These are phyloP conservation scores for Ceratocystis harringtonii DNA, from an alignment of 2,329 filamentous ascomycete species.

Conservation along the genomic window DNA sequence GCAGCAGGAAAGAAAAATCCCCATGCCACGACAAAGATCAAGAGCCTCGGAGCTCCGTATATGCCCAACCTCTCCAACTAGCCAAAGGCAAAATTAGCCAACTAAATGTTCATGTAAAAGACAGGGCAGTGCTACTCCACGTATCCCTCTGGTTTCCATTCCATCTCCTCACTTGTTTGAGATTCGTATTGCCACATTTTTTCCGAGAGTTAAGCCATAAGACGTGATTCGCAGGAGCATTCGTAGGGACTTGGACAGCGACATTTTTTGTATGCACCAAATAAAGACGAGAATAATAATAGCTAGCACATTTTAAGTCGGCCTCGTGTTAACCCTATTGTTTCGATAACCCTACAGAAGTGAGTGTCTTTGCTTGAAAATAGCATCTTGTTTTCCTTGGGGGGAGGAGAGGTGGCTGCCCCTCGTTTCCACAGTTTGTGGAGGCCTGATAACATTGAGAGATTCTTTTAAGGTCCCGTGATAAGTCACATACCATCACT, in stretches of 20 bases:
- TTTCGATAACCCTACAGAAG: neutral
- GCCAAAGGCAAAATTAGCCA: neutral
- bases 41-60: neutral
- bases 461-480: neutral
- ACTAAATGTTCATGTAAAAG: neutral
- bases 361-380: too few relatives aligned
- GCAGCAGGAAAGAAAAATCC: neutral
- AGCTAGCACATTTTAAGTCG: too few relatives aligned
- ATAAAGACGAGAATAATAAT: neutral
- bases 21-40: too few relatives aligned
- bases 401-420: too few relatives aligned
- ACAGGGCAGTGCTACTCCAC: neutral
- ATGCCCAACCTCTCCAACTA: neutral
- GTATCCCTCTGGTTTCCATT: neutral
- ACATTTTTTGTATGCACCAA: neutral
- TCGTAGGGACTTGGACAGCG: too few relatives aligned
- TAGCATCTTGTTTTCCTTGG: too few relatives aligned
- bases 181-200: conserved; percentile 3
- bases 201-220: neutral
- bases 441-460: neutral
- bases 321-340: neutral
- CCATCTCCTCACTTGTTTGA: neutral
- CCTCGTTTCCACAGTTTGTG: too few relatives aligned
- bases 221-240: neutral
- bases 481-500: neutral